Base-by-base conservation (phyloP, 116 monocot species). In the Dioscorea cayenensis region DNA sequence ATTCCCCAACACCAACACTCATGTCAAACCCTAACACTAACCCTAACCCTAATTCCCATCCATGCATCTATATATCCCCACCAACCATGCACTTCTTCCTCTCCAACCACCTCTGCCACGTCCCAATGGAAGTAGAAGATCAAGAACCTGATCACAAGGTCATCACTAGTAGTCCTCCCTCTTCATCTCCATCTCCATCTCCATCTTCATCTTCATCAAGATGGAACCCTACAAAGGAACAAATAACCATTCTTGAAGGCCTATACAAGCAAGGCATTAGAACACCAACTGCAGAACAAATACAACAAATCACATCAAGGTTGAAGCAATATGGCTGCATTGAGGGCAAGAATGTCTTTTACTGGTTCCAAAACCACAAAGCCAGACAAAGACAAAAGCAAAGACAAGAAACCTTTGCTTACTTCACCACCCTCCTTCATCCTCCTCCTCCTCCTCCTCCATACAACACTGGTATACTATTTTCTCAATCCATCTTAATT, bases 301-400 rank as follows among this genome's bases (percentile, higher is more conserved):
- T 94, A 72, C 94, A 94, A 79, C 80, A 90, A 52, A 94, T 94
- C 12, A 80, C 94, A 1, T 74, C 68, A 27, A 82, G 74, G 78
- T 70, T 94, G 55, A 68, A 78, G 70, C 80, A 88, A 80, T 83
- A 70, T 37, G 94, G 94, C 4, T 68, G 49, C 63, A 91, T 90
- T 14, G 94, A 94, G 61, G 94, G 91, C n/a, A 94, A 94, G 84
- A 92, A 92, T 60, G 92, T 92, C 16, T 92, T 92, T 79, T 92
- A 92, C 76, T 92, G 92, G 92, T 94, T 94, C 68, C 94, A 94
- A 75, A 94, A 94, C 75, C 94, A 94, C 73, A 94, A 94, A 82
- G 94, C 94, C 0, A 70, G 94, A 51, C 86, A 91, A 67, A 64
- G 92, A 18, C 86, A 88, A 84, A 86, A 76, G 75, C 78, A 86